Evolutionary conservation across 2,329 filamentous ascomycete genomes (phyloP), one percentile per base, ranked within the genome.

Genomic region (Exophiala phaeomuriformis): DNA sequence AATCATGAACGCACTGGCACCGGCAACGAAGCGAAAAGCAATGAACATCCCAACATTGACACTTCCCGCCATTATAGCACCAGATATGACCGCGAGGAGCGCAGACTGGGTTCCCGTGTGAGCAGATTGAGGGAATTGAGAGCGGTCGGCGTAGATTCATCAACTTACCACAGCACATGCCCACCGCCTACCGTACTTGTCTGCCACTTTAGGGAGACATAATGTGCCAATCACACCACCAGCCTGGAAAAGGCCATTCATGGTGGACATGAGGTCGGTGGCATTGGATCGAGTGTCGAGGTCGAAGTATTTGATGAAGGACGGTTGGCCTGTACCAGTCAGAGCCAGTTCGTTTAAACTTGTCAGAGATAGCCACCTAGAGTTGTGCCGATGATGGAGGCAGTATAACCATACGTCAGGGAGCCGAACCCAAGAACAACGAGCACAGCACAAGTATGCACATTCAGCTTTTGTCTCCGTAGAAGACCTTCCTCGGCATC

Each of bases 231-330:
- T 56, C n/a, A 54, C 45, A n/a, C 55, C 55, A 1, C 52, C 55
- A 1, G 55, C 52, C 39, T 56, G 52, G 43, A 60, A 58, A 10
- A 56, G 52, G 8, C 55, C 58, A 32, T 58, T 58, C 58, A 56
- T 60, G 44, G 51, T 56, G 7, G 55, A 55, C n/a, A 57, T 58
- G 31, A 60, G 44, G 41, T 58, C 58, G 7, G 58, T 60, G 12
- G 43, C 52, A 56, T 60, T 48, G 29, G 50, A 39, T 8, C 52
- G 41, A 3, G 58, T 60, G 12, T 10, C 55, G 8, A 60, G 55
- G 6, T 58, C 58, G 28, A 60, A 58, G 35, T 60, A 72, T 4
- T 62, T 64, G 62, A 73, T 74, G 65, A 75, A 75, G 28, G 66
- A 70, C 2, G 73, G 72, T 57, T 76, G 73, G 5, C 56, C 56